phyloP scores from a whole-genome alignment of 352 stramenopile genomes.

The Phytophthora niederhauseri region DNA sequence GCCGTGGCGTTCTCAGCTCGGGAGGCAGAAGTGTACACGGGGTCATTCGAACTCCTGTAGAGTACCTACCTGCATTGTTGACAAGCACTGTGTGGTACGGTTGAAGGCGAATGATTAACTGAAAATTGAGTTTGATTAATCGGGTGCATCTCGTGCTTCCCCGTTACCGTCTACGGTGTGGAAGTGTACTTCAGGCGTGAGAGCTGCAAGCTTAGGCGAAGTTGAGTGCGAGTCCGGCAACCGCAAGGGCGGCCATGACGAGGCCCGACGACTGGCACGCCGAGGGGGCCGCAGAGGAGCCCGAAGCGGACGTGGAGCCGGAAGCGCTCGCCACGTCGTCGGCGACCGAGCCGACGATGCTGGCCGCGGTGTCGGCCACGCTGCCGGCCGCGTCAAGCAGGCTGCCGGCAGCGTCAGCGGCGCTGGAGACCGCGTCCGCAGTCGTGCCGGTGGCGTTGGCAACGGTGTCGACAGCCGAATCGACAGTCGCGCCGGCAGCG shows the following conservation, averaged over 20 bases:
- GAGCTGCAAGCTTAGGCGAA: constrained; percentile 24
- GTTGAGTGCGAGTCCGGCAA: constrained; percentile 36
- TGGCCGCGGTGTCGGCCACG: constrained; percentile 7
- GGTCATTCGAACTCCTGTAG: not conserved
- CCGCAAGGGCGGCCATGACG: constrained; percentile 23
- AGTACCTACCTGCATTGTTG: not conserved
- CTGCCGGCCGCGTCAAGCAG: constrained; percentile 22
- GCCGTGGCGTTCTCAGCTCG: not conserved
- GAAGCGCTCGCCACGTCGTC: constrained; percentile 29
- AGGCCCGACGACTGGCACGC: constrained; percentile 24
- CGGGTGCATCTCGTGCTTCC: not conserved
- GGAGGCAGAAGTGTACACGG: not conserved
- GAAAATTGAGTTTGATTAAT: constrained; percentile 13
- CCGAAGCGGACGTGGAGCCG: constrained; percentile 20
- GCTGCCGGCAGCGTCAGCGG: constrained; percentile 19
- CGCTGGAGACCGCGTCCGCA: constrained; percentile 16
- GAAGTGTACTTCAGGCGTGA: constrained; percentile 15
- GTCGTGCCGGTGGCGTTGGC: constrained; percentile 21
- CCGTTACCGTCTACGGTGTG: constrained; percentile 16
- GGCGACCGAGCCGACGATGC: constrained; percentile 26
- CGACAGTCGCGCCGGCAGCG: constrained; percentile 7
- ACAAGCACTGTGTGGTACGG: not conserved
- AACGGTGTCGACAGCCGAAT: constrained; percentile 22
- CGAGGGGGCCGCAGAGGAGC: constrained; percentile 21
- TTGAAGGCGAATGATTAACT: constrained; percentile 1